Evolutionary conservation across 1,139 yeast species (phyloP).

Genomic region (Magnusiomyces clavatus): DNA sequence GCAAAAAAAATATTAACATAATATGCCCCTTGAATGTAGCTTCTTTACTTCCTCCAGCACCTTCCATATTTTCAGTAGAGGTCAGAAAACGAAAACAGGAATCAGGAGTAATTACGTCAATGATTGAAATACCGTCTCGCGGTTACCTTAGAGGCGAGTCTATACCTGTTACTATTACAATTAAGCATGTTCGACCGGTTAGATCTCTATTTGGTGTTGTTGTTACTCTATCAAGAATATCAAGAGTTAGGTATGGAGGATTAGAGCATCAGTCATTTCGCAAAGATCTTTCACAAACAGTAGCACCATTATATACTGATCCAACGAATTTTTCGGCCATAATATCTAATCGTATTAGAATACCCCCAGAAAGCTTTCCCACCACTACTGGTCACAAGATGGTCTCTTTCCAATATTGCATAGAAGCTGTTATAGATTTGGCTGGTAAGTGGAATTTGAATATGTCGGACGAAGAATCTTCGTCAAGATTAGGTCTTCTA

Average conservation of each 20-base stretch:
- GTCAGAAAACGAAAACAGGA: constrained; percentile 30
- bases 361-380: constrained; percentile 83
- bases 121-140: constrained; percentile 52
- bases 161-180: constrained; percentile 59
- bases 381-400: constrained; percentile 67
- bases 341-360: constrained; percentile 54
- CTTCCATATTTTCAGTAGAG: constrained; percentile 56
- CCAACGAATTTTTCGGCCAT: constrained; percentile 53
- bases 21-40: constrained; percentile 71
- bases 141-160: constrained; percentile 77
- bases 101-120: constrained; percentile 32
- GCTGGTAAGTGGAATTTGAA: constrained; percentile 41
- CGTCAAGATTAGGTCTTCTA: constrained; percentile 39
- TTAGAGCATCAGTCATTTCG: constrained; percentile 60
- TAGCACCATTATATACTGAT: constrained; percentile 73
- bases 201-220: constrained; percentile 72
- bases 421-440: constrained; percentile 73
- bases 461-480: constrained; percentile 28
- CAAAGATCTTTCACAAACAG: constrained; percentile 72
- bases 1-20: constrained; percentile 45
- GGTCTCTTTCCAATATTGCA: constrained; percentile 75
- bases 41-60: constrained; percentile 55
- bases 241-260: constrained; percentile 58
- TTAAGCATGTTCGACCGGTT: constrained; percentile 63
- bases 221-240: constrained; percentile 71